phyloP scores from a whole-genome alignment of 768 basidiomycete species.

The Phylloporus scabripes region DNA sequence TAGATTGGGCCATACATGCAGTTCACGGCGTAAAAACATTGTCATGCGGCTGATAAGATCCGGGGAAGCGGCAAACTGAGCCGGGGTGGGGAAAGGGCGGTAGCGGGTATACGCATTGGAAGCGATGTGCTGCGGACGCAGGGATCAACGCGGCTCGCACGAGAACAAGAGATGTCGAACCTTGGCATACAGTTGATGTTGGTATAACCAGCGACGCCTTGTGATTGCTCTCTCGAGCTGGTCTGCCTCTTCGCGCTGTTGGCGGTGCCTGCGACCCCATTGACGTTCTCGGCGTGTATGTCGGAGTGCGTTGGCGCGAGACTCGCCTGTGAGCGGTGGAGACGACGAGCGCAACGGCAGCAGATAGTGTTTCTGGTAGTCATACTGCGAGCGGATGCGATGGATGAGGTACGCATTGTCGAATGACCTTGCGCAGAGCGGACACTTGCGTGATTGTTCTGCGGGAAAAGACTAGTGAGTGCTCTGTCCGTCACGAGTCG shows the following conservation, averaged over 20 bases:
- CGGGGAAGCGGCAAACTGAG: conserved; percentile 73
- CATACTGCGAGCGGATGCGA: conserved; percentile 67
- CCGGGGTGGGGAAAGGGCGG: conserved; percentile 83
- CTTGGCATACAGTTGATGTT: conserved; percentile 78
- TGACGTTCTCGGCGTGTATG: conserved; percentile 39
- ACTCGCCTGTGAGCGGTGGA: conserved; percentile 28
- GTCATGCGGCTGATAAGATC: conserved; percentile 74
- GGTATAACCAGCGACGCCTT: conserved; percentile 74
- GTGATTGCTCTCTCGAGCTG: conserved; percentile 71
- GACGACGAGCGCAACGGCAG: conserved; percentile 55
- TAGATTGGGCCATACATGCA: conserved; percentile 82
- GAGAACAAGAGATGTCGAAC: conserved; percentile 32
- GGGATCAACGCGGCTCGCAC: neutral
- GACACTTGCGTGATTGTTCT: conserved; percentile 79
- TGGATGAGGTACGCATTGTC: conserved; percentile 74
- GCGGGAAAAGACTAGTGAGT: neutral
- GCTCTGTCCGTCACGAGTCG: neutral
- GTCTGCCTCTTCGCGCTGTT: conserved; percentile 54
- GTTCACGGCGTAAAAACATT: conserved; percentile 75
- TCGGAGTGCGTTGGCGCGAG: conserved; percentile 26
- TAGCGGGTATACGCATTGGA: conserved; percentile 83
- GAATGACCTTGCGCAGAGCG: conserved; percentile 63
- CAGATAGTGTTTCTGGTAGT: conserved; percentile 78
- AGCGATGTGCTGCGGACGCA: conserved; percentile 70
- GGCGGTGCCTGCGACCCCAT: conserved; percentile 51